Evolutionary conservation across 176 grass and related monocot genomes (phyloP).

Genomic region (Cocos nucifera): DNA sequence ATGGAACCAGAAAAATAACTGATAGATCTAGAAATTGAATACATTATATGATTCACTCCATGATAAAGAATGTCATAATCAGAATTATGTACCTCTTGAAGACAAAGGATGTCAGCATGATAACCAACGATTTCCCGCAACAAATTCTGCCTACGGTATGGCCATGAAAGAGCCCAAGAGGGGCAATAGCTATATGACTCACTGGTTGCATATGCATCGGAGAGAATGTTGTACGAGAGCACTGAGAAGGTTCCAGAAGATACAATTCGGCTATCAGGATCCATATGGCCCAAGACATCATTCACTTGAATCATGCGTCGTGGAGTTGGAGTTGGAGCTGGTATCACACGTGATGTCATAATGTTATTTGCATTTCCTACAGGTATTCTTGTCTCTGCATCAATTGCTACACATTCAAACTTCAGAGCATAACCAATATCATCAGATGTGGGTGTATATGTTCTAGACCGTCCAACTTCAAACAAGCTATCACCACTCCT

Average conservation of each 20-base stretch:
- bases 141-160: constrained; percentile 96
- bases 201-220: constrained; percentile 81
- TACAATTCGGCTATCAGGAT: constrained; percentile 55
- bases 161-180: constrained; percentile 94
- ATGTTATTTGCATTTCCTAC: constrained; percentile 52
- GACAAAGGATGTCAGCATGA: constrained; percentile 97
- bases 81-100: constrained; percentile 68
- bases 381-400: constrained; percentile 52
- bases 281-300: constrained; percentile 55
- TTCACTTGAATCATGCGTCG: constrained; percentile 83
- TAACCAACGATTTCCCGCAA: constrained; percentile 93
- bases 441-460: constrained; percentile 85
- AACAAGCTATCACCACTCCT: constrained; percentile 82
- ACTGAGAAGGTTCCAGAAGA: constrained; percentile 76
- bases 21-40: too few species aligned
- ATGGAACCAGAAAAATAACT: too few species aligned
- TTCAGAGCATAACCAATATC: constrained; percentile 92
- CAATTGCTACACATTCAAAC: constrained; percentile 75
- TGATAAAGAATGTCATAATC: too few species aligned
- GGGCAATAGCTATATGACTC: constrained; percentile 94
- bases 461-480: constrained; percentile 66
- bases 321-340: constrained; percentile 87
- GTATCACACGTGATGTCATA: constrained; percentile 94
- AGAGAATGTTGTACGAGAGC: constrained; percentile 97
- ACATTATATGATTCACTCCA: too few species aligned